phyloP scores from a whole-genome alignment of 176 grass and related monocot species.

The Oryza australiensis region DNA sequence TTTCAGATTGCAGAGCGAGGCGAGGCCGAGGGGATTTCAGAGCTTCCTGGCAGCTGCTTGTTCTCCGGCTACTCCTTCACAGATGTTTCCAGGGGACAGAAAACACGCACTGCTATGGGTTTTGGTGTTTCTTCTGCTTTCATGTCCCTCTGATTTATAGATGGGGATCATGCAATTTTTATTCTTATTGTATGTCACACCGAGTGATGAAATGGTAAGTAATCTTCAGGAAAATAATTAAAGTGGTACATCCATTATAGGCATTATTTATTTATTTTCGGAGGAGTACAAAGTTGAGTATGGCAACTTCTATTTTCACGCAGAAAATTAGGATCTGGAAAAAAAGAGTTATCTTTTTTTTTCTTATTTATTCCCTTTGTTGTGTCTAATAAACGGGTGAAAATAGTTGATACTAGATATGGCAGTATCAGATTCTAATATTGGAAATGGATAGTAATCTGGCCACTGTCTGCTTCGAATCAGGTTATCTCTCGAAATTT shows the following conservation, averaged over 20 bases:
- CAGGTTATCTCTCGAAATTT: too few species aligned
- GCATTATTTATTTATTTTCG: not conserved
- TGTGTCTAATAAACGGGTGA: too few species aligned
- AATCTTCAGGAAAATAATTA: not conserved
- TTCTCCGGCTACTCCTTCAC: not conserved
- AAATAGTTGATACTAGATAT: too few species aligned
- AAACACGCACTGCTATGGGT: not conserved
- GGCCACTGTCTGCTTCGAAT: too few species aligned
- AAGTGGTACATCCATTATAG: not conserved
- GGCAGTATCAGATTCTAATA: too few species aligned
- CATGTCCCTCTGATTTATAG: constrained; percentile 12
- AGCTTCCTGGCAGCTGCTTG: constrained; percentile 5
- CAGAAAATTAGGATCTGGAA: too few species aligned
- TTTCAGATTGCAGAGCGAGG: not conserved
- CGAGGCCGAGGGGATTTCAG: too few species aligned
- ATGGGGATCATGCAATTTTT: not conserved
- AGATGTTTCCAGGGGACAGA: constrained; percentile 19
- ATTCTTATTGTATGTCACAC: not conserved
- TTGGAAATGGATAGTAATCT: too few species aligned
- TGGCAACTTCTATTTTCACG: too few species aligned
- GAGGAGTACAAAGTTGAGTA: not conserved
- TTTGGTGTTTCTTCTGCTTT: not conserved
- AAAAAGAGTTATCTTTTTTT: too few species aligned
- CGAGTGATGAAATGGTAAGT: not conserved
- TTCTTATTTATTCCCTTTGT: too few species aligned